Base-by-base conservation (phyloP, 371 early-diverging fungal species). In the Apophysomyces ossiformis region DNA sequence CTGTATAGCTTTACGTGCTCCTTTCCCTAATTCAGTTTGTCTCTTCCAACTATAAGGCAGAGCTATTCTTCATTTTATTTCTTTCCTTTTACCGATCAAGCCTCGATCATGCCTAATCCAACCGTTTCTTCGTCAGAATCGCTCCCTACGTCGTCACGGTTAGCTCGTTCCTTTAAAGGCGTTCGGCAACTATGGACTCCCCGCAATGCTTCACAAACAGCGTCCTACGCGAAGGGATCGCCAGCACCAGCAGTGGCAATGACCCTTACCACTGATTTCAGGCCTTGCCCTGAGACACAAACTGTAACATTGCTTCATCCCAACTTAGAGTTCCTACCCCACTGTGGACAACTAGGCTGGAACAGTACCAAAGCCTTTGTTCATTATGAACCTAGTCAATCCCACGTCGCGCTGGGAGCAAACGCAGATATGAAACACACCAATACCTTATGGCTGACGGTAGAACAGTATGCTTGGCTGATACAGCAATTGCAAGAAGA, bases 381-480 rank as follows among this genome's bases (percentile, higher is more conserved):
- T 5, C 76, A 76, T 39, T 78, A 75, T 50, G 79, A 78, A 57
- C 79, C 79, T 4, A 70, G 61, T 35, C 61, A 62, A 18, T 58
- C 62, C 16, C 70, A 71, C 26, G 70, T 78, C 15, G 67, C 64
- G 7, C 35, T 78, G 26, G 76, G 79, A 5, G 69, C 66, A 9
- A 68, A 70, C 58, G 69, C 75, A 45, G 68, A 72, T 56, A 59
- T 71, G 39, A 72, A 69, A 54, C 64, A 69, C 38, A 50, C 69
- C 37, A 66, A 70, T 26, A 57, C 65, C 36, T 18, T 75, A 36
- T 65, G 70, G 66, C 41, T 76, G 39, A 67, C 76, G 18, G 60
- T 76, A 35, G 74, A 78, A 58, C 76, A 74, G 38, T 78, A 72
- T 47, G 73, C 74, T 45, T 78, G 79, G 79, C 59, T 78, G 11